A percentile compares a stretch with the other conserved stretches of the same genome.
Conservation (phyloP, 2,329 filamentous ascomycete genomes). For the Pseudogymnoascus pannorum region DNA sequence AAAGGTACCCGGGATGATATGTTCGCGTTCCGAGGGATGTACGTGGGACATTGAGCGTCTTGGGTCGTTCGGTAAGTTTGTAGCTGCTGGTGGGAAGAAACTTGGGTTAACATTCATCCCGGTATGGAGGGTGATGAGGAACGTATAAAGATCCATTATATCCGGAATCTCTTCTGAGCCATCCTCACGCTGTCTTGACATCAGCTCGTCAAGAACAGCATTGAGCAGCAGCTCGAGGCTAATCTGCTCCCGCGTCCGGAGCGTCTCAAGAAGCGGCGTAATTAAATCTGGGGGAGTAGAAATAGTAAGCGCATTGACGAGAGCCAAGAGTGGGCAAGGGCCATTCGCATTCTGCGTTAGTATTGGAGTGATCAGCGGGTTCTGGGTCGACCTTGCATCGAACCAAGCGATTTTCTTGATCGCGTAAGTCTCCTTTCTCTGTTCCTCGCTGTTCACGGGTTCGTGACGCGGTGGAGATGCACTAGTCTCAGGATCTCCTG, state of each 20-base stretch:
- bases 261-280: conserved; percentile 68
- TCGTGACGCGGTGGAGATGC: conserved; percentile 3
- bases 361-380: conserved; percentile 72
- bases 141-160: conserved; percentile 78
- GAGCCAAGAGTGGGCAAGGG: conserved; percentile 82
- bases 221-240: conserved; percentile 80
- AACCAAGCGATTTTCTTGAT: conserved; percentile 89
- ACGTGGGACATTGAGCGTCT: conserved; percentile 47
- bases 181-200: conserved; percentile 63
- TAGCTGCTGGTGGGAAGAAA: conserved; percentile 55
- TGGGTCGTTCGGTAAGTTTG: conserved; percentile 22
- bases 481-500: conserved; percentile 22
- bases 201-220: conserved; percentile 87
- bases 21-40: conserved; percentile 42
- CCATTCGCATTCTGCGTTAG: conserved; percentile 91
- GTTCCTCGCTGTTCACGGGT: conserved; percentile 11
- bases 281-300: conserved; percentile 62
- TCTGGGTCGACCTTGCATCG: conserved; percentile 53
- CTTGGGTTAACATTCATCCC: conserved; percentile 98
- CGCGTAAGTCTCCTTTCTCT: conserved; percentile 66
- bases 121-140: conserved; percentile 81
- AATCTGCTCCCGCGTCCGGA: conserved; percentile 77
- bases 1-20: conserved; percentile 62
- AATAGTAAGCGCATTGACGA: conserved; percentile 86
- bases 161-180: conserved; percentile 64